These are phyloP conservation scores for Talaromyces borbonicus DNA, from an alignment of 495 filamentous ascomycete genomes.

Conservation along the genomic window DNA sequence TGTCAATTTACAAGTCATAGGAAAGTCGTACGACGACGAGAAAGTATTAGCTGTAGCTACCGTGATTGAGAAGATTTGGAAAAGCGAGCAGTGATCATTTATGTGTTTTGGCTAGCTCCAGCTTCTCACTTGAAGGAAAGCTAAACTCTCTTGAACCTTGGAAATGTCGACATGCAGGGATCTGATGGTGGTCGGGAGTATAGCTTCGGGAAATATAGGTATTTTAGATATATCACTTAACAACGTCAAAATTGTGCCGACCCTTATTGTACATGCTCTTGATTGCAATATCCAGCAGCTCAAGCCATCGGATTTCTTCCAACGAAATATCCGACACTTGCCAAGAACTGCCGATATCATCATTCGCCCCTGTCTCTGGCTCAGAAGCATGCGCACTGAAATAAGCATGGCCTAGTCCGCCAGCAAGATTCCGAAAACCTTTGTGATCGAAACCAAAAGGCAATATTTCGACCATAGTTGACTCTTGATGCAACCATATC, in stretches of 20 bases:
- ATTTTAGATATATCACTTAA: background rate
- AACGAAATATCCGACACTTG: constrained; percentile 14
- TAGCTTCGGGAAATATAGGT: too few relatives aligned
- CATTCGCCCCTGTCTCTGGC: background rate
- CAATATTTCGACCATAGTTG: constrained; percentile 29
- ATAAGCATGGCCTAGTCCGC: constrained; percentile 19
- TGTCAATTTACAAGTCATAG: constrained; percentile 31
- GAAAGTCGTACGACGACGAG: constrained; percentile 32
- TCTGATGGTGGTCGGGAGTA: too few relatives aligned
- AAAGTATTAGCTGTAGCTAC: constrained; percentile 35
- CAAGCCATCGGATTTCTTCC: constrained; percentile 12
- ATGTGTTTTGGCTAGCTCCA: too few relatives aligned
- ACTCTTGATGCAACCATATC: constrained; percentile 23
- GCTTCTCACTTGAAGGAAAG: too few relatives aligned
- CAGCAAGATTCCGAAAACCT: constrained; percentile 28
- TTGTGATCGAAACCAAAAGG: constrained; percentile 22
- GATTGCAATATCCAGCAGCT: constrained; percentile 12
- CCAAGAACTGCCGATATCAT: constrained; percentile 10
- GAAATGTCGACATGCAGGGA: too few relatives aligned
- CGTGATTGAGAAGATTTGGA: constrained; percentile 31
- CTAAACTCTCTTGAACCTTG: too few relatives aligned
- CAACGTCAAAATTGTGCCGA: constrained; percentile 2
- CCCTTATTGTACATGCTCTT: constrained; percentile 17
- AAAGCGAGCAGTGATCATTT: constrained; percentile 10
- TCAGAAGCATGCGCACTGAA: constrained; percentile 16